Evolutionary conservation across 1,139 yeast genomes (phyloP).

Genomic region (Candida sp.): DNA sequence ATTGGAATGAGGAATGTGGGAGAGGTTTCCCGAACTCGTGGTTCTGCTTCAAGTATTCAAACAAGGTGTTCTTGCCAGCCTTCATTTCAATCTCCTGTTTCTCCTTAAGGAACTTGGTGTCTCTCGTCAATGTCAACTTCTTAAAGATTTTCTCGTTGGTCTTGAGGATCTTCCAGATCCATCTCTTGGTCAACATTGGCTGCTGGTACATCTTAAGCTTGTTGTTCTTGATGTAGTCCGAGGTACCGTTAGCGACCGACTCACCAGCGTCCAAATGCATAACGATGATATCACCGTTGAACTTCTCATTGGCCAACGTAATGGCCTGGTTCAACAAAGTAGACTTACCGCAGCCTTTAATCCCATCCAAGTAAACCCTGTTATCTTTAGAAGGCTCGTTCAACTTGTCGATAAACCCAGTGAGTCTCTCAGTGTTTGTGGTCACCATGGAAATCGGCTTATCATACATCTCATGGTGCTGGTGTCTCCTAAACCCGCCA

Average conservation of each 20-base stretch:
- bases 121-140: constrained; percentile 53
- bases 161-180: constrained; percentile 59
- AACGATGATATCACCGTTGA: constrained; percentile 52
- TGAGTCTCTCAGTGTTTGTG: constrained; percentile 31
- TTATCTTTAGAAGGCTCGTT: constrained; percentile 33
- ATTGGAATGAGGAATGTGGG: constrained; percentile 48
- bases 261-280: constrained; percentile 72
- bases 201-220: constrained; percentile 62
- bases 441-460: constrained; percentile 60
- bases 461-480: constrained; percentile 64
- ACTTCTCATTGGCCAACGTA: constrained; percentile 53
- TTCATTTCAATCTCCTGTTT: constrained; percentile 38
- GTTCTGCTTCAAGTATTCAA: constrained; percentile 39
- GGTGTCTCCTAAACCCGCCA: constrained; percentile 66
- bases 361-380: constrained; percentile 68
- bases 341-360: constrained; percentile 82
- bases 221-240: constrained; percentile 65
- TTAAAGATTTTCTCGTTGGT: constrained; percentile 59
- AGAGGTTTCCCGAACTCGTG: constrained; percentile 44
- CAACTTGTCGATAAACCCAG: constrained; percentile 30
- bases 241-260: constrained; percentile 69
- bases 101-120: constrained; percentile 37
- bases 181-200: constrained; percentile 75
- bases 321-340: constrained; percentile 75
- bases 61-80: constrained; percentile 47